Conservation (phyloP, 257 asterid genomes). For the Mitragyna speciosa region DNA sequence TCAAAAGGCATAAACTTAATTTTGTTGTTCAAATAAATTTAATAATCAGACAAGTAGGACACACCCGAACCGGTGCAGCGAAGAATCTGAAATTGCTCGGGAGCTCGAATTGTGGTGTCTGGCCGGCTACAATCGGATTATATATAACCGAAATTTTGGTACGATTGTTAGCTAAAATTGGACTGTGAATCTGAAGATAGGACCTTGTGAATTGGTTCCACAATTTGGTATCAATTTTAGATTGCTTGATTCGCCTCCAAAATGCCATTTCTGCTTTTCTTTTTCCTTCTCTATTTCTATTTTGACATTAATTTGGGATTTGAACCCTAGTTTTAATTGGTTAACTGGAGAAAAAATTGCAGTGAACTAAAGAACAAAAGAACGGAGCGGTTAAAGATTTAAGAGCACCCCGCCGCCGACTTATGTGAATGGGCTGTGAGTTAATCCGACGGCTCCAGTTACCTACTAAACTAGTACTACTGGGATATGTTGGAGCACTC, state of each 20-base stretch:
- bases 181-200: constrained; percentile 29
- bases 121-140: constrained; percentile 20
- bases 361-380: not conserved
- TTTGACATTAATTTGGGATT: not conserved
- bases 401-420: too few species aligned
- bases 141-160: constrained; percentile 22
- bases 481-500: too few species aligned
- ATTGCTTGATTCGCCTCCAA: constrained; percentile 61
- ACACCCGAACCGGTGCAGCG: constrained; percentile 71
- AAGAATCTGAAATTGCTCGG: constrained; percentile 50
- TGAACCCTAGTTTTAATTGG: not conserved
- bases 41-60: not conserved
- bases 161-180: constrained; percentile 28
- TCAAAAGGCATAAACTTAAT: not conserved
- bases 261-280: constrained; percentile 42
- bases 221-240: constrained; percentile 28
- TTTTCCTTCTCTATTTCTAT: not conserved
- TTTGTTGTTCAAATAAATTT: not conserved
- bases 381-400: not conserved
- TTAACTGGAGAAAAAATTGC: too few species aligned
- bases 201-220: constrained; percentile 37
- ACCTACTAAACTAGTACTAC: too few species aligned
- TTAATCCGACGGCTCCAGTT: too few species aligned
- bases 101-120: constrained; percentile 28
- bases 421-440: too few species aligned